Evolutionary conservation across 2,329 filamentous ascomycete genomes (phyloP).

Genomic region (Huntiella savannae): DNA sequence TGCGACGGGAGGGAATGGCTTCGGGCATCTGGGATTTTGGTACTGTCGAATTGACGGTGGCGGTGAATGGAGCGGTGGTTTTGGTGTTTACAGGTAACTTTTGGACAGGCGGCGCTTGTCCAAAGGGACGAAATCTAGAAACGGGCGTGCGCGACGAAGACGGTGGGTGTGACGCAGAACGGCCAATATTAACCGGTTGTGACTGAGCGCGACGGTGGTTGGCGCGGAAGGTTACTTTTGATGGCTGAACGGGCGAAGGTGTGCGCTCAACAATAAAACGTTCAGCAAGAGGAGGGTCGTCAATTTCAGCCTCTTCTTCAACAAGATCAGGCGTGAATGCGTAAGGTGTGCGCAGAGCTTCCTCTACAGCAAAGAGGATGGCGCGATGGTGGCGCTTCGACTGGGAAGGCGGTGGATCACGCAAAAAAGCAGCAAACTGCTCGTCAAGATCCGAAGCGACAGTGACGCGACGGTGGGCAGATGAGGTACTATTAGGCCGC

Average conservation of each 20-base stretch:
- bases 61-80: neutral
- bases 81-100: neutral
- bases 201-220: slow-evolving; percentile 9
- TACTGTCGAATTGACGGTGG: neutral
- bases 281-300: slow-evolving; percentile 51
- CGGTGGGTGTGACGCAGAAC: neutral
- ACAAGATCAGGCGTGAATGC: slow-evolving; percentile 65
- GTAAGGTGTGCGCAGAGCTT: slow-evolving; percentile 66
- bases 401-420: slow-evolving; percentile 37
- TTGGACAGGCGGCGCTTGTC: neutral
- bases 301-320: slow-evolving; percentile 86
- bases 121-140: neutral
- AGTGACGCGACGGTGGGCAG: slow-evolving; percentile 1
- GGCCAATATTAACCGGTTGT: slow-evolving; percentile 1
- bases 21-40: neutral
- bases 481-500: neutral
- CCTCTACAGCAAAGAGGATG: slow-evolving; percentile 81
- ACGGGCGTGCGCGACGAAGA: slow-evolving; percentile 5
- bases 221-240: slow-evolving; percentile 20
- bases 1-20: slow-evolving; percentile 8
- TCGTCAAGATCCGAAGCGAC: slow-evolving; percentile 3
- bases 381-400: slow-evolving; percentile 74
- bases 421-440: slow-evolving; percentile 16
- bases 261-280: slow-evolving; percentile 27
- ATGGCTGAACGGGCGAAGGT: slow-evolving; percentile 30